Base-by-base conservation (phyloP, 345 rosid genomes). In the Lumnitzera littorea region DNA sequence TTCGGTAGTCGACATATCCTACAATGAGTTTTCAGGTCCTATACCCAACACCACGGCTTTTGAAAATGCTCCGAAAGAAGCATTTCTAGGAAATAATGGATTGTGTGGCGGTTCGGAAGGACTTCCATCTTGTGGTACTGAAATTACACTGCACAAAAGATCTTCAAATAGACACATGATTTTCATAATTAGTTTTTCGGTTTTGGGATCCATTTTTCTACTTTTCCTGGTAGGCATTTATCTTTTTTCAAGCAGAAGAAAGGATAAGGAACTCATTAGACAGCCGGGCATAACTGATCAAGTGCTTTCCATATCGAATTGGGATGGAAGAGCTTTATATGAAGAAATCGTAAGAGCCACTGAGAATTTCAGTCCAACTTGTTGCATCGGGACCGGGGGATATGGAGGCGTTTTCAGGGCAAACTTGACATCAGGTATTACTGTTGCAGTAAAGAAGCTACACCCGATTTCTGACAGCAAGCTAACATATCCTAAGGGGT, bases 381-480 rank as follows among this genome's bases (percentile, higher is more conserved):
- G 58, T 20, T 62, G 74, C 62, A 70, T 70, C 46, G 71, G 71
- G 0, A 16, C 12, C 15, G 74, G 74, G n/a, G 69, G 68, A 51
- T 51, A 27, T 15, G 71, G 74, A 36, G 46, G 23, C 46, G 71
- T 74, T 7, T 74, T 69, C 58, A 66, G 46, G 29, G 68, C 65
- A 11, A 16, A 46, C 12, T 50, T 72, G 16, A 51, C 69, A 29
- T 17, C 52, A 11, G 53, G 20, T 3, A 12, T 5, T 11, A 43
- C 12, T 0, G 71, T 74, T 16, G 74, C 78, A 12, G 74, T 74
- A 3, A 74, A 70, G 68, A 74, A 66, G 47, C 62, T 70, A 9
- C 58, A 58, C 41, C 27, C 36, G 2, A 15, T 27, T 9, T 29
- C 5, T 0, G 29, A 61, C 24, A 14, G 49, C 25, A 50, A 16